Evolutionary conservation across 2,329 filamentous ascomycete species (phyloP).

Genomic region (Xylariaceae sp.): DNA sequence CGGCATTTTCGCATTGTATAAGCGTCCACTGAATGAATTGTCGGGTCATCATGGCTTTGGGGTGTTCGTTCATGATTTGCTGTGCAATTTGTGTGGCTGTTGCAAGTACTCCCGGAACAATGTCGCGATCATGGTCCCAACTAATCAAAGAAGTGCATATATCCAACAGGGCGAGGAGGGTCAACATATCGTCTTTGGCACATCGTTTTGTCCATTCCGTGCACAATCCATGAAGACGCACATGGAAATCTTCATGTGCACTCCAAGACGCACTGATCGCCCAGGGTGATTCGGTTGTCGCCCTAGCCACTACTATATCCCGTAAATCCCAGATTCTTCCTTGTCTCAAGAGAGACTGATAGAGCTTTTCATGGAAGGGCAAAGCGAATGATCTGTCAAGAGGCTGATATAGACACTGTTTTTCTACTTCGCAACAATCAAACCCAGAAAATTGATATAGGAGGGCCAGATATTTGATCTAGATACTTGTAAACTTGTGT

Average conservation of each 20-base stretch:
- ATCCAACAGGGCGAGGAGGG: neutral
- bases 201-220: neutral
- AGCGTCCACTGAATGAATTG: neutral
- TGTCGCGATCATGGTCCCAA: neutral
- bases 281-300: neutral
- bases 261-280: neutral
- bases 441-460: neutral
- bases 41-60: neutral
- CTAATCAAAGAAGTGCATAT: neutral
- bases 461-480: neutral
- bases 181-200: neutral
- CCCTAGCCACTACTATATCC: neutral
- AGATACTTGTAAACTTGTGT: neutral
- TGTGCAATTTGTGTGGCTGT: neutral
- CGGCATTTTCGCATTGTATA: neutral
- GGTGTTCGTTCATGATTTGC: neutral
- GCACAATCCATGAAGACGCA: neutral
- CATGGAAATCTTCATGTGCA: neutral
- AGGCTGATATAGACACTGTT: too few species aligned
- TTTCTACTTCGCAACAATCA: too few species aligned
- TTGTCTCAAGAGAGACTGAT: neutral
- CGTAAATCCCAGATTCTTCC: conserved; percentile 4
- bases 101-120: neutral
- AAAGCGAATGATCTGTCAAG: neutral
- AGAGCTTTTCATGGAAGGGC: neutral